phyloP scores from a whole-genome alignment of 2,329 filamentous ascomycete species.

The Coniochaeta sp. region DNA sequence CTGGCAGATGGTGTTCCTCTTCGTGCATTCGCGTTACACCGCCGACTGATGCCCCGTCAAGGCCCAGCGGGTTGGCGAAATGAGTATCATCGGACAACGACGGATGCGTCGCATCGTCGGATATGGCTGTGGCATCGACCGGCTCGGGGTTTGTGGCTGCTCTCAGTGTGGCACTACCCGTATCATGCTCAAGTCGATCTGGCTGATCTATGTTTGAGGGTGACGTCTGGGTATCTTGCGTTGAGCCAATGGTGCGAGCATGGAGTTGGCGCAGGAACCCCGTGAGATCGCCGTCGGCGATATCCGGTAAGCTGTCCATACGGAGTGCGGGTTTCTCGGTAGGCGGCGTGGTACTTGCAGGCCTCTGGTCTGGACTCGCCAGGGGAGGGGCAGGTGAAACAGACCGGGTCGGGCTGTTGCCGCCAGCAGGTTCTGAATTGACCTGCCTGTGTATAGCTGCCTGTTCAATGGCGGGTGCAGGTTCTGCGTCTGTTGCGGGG shows the following conservation, averaged over 20 bases:
- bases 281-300: not conserved
- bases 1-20: not conserved
- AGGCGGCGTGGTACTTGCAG: not conserved
- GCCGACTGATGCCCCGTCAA: not conserved
- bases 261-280: not conserved
- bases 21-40: not conserved
- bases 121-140: not conserved
- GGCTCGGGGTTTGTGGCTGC: not conserved
- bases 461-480: not conserved
- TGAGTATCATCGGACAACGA: not conserved
- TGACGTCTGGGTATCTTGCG: not conserved
- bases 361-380: not conserved
- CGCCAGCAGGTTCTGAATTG: not conserved
- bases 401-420: not conserved
- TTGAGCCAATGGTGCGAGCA: not conserved
- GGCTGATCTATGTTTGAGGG: not conserved
- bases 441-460: not conserved
- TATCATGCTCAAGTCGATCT: not conserved
- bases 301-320: not conserved
- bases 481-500: not conserved
- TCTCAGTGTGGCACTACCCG: not conserved
- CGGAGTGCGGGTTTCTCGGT: not conserved
- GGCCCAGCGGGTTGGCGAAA: not conserved
- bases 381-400: not conserved
- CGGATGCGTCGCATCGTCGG: not conserved